These are phyloP conservation scores for Mortierella claussenii DNA, from an alignment of 192 early-diverging fungal species.

Conservation along the genomic window DNA sequence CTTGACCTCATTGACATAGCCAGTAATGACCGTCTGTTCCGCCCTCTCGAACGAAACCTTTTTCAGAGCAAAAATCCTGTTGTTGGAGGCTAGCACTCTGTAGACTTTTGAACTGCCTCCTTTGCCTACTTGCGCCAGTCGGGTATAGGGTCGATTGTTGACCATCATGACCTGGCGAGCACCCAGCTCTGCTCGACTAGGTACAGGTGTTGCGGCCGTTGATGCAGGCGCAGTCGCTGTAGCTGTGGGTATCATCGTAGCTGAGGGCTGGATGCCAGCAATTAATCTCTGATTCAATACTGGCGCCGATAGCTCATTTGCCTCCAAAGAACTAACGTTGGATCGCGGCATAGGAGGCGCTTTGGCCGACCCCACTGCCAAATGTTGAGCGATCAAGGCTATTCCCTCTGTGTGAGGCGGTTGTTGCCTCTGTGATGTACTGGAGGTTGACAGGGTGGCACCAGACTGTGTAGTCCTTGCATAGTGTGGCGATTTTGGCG, in stretches of 20 bases:
- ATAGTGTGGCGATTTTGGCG: background rate
- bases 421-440: background rate
- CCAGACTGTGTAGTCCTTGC: background rate
- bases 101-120: constrained; percentile 94
- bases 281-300: background rate
- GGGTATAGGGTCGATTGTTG: constrained; percentile 32
- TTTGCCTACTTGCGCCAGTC: constrained; percentile 67
- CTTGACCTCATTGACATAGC: constrained; percentile 88
- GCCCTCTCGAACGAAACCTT: constrained; percentile 78
- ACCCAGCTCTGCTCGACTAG: constrained; percentile 12
- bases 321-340: too few species aligned
- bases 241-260: background rate
- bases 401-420: constrained; percentile 24
- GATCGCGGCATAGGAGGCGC: constrained; percentile 1
- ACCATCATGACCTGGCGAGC: constrained; percentile 31
- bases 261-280: background rate
- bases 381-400: constrained; percentile 31
- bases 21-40: constrained; percentile 70
- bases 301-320: background rate
- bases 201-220: background rate
- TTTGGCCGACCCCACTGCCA: constrained; percentile 27
- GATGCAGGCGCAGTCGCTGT: background rate
- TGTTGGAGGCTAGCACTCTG: constrained; percentile 77
- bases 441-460: background rate
- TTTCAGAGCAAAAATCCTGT: constrained; percentile 83